Base-by-base conservation (phyloP, 306 rosid species). In the Prunus armeniaca region DNA sequence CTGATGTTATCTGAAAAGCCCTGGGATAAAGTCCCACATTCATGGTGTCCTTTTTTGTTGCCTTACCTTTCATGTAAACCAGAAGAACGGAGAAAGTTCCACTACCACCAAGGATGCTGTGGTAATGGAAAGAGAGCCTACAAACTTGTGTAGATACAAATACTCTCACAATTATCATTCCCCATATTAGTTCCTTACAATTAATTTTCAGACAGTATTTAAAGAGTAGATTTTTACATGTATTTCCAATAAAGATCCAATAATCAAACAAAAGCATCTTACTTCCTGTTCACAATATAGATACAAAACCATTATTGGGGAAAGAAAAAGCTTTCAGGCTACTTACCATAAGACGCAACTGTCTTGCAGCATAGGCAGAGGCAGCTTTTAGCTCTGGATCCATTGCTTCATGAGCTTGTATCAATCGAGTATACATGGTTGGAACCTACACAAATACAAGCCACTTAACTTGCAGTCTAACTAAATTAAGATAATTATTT, bases 301-400 rank as follows among this genome's bases (percentile, higher is more conserved):
- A 76, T 10, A 32, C 13, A 65, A 75, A 51, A 51, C 52, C 22
- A 55, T 10, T 38, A 17, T 27, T 64, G 24, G 69, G 49, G 7
- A 10, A 65, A 22, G 47, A 34, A 65, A 34, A 52, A 64, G 24
- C 55, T 71, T 32, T 65, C n/a, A 79, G 34, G 60, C 62, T 46
- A 71, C 88, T 82, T 85, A 95, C 98, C 98, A 95, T 95, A 61
- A 95, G 90, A 72, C 98, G 93, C 88, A 95, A 81, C 88, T 95
- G 89, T 84, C 80, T 84, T 77, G 97, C 93, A 30, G 97, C 97
- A 80, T 82, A 79, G 58, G 96, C 97, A 65, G 97, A 92, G 77
- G 84, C 70, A 11, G 74, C 83, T 87, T 90, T 86, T 49, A 86
- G 89, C 85, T 92, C 87, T 8, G 87, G 84, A 79, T 90, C 91